Evolutionary conservation across 345 rosid species (phyloP).

Genomic region (Hibiscus tridactylites): DNA sequence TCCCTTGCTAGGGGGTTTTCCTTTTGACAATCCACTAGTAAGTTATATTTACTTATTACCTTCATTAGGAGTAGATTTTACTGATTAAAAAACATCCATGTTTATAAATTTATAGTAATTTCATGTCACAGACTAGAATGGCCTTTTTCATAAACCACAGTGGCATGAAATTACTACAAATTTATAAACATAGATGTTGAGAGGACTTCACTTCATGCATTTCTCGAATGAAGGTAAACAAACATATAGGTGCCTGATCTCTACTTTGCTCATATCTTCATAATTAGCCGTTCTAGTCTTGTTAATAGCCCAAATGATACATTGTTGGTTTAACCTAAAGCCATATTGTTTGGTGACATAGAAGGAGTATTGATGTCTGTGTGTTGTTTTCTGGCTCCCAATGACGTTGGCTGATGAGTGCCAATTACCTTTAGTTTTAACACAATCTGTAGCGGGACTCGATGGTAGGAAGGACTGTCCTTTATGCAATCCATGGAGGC

Average conservation of each 20-base stretch:
- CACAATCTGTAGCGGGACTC: constrained; percentile 6
- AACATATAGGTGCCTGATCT: neutral
- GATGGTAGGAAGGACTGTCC: constrained; percentile 8
- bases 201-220: neutral
- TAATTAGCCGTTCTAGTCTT: neutral
- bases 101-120: too few relatives aligned
- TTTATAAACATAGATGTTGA: neutral
- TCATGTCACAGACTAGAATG: too few relatives aligned
- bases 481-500: constrained; percentile 15
- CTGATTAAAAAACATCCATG: too few relatives aligned
- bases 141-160: neutral
- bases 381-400: constrained; percentile 18
- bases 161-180: neutral
- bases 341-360: too few relatives aligned
- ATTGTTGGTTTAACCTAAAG: too few relatives aligned
- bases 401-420: constrained; percentile 24
- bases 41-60: neutral
- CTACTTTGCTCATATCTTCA: neutral
- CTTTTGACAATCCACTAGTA: neutral
- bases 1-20: neutral
- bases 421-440: constrained; percentile 14
- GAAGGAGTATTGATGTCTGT: neutral
- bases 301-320: too few relatives aligned
- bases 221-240: neutral
- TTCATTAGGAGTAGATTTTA: too few relatives aligned